phyloP scores from a whole-genome alignment of 306 rosid genomes.

The Trifolium fragiferum region DNA sequence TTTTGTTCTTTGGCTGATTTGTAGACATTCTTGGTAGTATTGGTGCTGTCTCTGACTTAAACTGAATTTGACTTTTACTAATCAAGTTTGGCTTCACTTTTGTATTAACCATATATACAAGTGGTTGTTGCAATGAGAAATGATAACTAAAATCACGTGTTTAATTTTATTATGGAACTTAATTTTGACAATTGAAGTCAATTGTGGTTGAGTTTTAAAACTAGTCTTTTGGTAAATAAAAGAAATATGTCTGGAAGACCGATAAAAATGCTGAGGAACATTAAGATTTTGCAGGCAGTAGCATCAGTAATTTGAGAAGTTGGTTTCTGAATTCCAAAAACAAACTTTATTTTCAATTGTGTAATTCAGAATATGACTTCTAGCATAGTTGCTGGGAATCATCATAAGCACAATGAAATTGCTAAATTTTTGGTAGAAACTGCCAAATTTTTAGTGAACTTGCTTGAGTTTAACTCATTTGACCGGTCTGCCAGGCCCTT shows the following conservation, averaged over 20 bases:
- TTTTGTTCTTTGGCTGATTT: slow-evolving; percentile 14
- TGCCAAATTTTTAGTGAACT: background rate
- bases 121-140: slow-evolving; percentile 16
- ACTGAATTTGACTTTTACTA: background rate
- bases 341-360: background rate
- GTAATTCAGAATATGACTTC: slow-evolving; percentile 11
- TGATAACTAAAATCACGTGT: slow-evolving; percentile 1
- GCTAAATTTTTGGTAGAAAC: background rate
- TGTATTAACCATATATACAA: slow-evolving; percentile 23
- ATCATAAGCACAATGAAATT: slow-evolving; percentile 9
- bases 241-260: slow-evolving; percentile 11
- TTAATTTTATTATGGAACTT: slow-evolving; percentile 23
- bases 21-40: background rate
- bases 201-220: slow-evolving; percentile 13
- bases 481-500: background rate
- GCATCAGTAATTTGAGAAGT: slow-evolving; percentile 4
- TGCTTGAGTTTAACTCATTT: slow-evolving; percentile 18
- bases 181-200: slow-evolving; percentile 12
- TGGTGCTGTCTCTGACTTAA: background rate
- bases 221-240: slow-evolving; percentile 9
- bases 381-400: slow-evolving; percentile 11
- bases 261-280: background rate
- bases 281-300: background rate
- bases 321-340: slow-evolving; percentile 7
- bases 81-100: background rate